These are phyloP conservation scores for Zasmidium cellare DNA, from an alignment of 2,329 filamentous ascomycete species.

Conservation along the genomic window DNA sequence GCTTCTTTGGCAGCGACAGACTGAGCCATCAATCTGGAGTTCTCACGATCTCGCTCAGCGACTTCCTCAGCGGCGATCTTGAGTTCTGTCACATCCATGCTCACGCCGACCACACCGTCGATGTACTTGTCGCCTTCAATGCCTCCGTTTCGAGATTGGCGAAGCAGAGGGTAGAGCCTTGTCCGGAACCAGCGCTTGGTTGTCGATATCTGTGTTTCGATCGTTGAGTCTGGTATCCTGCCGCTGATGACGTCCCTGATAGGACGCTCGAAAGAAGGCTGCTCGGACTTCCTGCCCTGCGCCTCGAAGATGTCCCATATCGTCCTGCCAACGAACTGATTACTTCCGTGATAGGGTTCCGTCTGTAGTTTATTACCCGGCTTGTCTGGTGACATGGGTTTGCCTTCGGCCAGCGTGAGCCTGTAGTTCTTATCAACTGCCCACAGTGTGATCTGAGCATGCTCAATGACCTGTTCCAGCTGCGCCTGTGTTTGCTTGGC, in stretches of 20 bases:
- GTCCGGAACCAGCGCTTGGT: constrained; percentile 69
- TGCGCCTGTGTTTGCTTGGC: constrained; percentile 69
- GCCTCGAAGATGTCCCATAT: constrained; percentile 63
- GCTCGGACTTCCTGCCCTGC: constrained; percentile 33
- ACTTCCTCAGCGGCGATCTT: constrained; percentile 65
- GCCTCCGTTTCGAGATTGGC: constrained; percentile 55
- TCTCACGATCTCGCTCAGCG: constrained; percentile 63
- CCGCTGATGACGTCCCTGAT: constrained; percentile 68
- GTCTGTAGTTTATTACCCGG: constrained; percentile 1
- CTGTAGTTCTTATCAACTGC: constrained; percentile 63
- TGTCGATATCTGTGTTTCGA: constrained; percentile 61
- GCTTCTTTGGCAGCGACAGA: constrained; percentile 79
- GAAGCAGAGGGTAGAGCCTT: constrained; percentile 66
- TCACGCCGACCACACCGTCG: constrained; percentile 74
- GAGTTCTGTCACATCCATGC: constrained; percentile 75
- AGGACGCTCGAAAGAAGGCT: constrained; percentile 52
- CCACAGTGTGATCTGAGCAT: constrained; percentile 75
- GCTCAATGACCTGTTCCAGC: constrained; percentile 70
- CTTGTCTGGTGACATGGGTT: constrained; percentile 36
- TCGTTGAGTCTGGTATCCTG: constrained; percentile 58
- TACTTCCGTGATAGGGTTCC: constrained; percentile 3
- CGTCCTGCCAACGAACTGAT: constrained; percentile 55
- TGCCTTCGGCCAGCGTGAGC: constrained; percentile 70
- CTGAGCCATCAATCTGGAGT: constrained; percentile 69
- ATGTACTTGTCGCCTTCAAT: constrained; percentile 55